Evolutionary conservation across 371 early-diverging fungal genomes (phyloP), one percentile per base, ranked within the genome.

Genomic region (Phascolomyces articulosus): DNA sequence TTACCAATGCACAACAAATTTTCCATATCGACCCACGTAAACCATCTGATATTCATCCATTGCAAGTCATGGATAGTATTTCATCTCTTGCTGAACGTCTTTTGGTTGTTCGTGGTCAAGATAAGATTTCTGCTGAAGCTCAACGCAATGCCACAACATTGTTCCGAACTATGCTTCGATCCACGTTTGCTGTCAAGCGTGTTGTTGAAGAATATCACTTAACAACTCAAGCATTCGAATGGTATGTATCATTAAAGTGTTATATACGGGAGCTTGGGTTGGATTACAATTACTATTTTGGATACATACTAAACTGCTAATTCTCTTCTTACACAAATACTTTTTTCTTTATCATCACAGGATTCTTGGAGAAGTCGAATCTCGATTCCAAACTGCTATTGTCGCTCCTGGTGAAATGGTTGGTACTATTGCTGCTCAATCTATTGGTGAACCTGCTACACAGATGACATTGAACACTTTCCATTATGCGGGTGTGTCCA

Each of bases 401-500:
- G 98, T 98, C 40, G 90, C 94, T 58, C 95, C 99, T 7, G 98
- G 98, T 56, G 99, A 99, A 86, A 99, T 99, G 99, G 97, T 99
- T 29, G 99, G 99, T 40, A 97, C 97, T 11, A 85, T 99, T 67
- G 99, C 99, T 40, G 99, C 99, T 15, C 99, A 99, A 81, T 97
- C 97, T 49, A 98, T 99, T 83, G 99, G 99, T 79, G 99, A 99
- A 79, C 99, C 99, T 56, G 99, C 99, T 21, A 99, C 99, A 20
- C 99, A 99, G 75, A 99, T 99, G 99, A 99, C 99, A 24, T 81
- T 99, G 65, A 99, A 99, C 78, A 99, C 99, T 60, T 99, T 99
- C 95, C 99, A 99, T 85, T 93, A 91, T 81, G 99, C 99, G 66
- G 99, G 99, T 91, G 99, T 99, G 55, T 90, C 95, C 40, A 92